Base-by-base conservation (phyloP, 2,329 filamentous ascomycete species). In the Alternaria arborescens region DNA sequence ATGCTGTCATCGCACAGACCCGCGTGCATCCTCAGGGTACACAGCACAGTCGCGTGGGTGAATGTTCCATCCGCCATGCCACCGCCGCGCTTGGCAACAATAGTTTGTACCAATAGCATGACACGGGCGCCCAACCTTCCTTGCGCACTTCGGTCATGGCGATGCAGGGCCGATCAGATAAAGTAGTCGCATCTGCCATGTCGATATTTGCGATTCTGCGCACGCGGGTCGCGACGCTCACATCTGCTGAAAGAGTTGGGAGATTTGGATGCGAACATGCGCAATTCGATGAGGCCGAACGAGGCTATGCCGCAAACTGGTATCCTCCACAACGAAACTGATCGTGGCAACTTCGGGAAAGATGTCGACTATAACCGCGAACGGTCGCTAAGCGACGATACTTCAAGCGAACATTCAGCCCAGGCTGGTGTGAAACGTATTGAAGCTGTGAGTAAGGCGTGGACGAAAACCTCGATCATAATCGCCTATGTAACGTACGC, bases 371-470 rank as follows among this genome's bases (percentile, higher is more conserved):
- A 57, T 18, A 50, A 41, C 5, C 52, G 40, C 48, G 63, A 62
- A 3, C 24, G 30, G 2, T 40, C 38, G 6, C 54, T 52, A 7
- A 54, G 51, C 42, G 60, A 69, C 10, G 59, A 70, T 34, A 59
- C 56, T 18, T 51, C 50, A 3, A 62, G 64, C 18, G 58, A 64
- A 3, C 12, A 14, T 1, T 38, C 47, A 8, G 73, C 74, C 7
- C 82, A 84, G 67, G 79, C 79, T 34, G 83, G 83, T 60, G 83
- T 85, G 38, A 80, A 80, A 71, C 79, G 79, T 24, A 77, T 82
- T 3, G 82, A 85, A 64, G 83, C 81, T 26, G 81, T 84, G 52
- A 81, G 82, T 28, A 76, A 79, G 47, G 81, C 79, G 30, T 85
- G 83, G 83, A 81, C 82, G n/a, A 81, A 75, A 60, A 74, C 72